A percentile compares a stretch with the other conserved stretches of the same genome.
phyloP scores from a whole-genome alignment of 495 filamentous ascomycete genomes.

The Neurospora sp. region DNA sequence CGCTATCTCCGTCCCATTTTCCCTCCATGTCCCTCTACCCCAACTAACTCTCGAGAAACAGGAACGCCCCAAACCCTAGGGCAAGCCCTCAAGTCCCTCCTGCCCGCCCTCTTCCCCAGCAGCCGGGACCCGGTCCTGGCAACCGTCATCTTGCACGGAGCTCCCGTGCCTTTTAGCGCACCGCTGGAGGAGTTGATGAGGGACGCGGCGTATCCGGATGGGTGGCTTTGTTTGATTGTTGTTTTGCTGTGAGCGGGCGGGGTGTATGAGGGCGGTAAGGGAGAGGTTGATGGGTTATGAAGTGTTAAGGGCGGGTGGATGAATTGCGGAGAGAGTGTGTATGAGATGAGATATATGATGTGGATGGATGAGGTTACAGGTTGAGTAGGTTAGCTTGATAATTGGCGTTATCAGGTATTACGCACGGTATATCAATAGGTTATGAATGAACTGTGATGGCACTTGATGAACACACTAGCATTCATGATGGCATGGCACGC shows the following conservation, averaged over 20 bases:
- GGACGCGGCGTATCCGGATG: constrained; percentile 78
- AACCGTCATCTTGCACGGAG: constrained; percentile 83
- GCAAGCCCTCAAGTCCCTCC: constrained; percentile 58
- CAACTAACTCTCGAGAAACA: constrained; percentile 8
- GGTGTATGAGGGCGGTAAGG: background rate
- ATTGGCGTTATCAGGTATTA: background rate
- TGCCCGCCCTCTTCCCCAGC: constrained; percentile 82
- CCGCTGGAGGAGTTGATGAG: constrained; percentile 78
- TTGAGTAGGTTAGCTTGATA: background rate
- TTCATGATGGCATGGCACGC: background rate
- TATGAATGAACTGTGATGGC: background rate
- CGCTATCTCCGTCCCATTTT: background rate
- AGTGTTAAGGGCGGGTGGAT: too few species aligned
- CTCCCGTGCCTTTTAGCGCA: constrained; percentile 71
- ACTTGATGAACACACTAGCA: background rate
- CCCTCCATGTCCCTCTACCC: background rate
- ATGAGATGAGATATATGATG: too few species aligned
- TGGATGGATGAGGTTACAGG: background rate
- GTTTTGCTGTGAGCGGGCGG: constrained; percentile 45
- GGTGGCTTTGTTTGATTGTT: constrained; percentile 80
- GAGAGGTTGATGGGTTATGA: too few species aligned
- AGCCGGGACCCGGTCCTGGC: constrained; percentile 78
- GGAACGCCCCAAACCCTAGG: constrained; percentile 63
- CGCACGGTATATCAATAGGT: background rate
- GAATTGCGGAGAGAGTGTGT: too few species aligned